Evolutionary conservation across 495 filamentous ascomycete species (phyloP), one percentile per base, ranked within the genome.

Genomic region (Cladorrhinum samala): DNA sequence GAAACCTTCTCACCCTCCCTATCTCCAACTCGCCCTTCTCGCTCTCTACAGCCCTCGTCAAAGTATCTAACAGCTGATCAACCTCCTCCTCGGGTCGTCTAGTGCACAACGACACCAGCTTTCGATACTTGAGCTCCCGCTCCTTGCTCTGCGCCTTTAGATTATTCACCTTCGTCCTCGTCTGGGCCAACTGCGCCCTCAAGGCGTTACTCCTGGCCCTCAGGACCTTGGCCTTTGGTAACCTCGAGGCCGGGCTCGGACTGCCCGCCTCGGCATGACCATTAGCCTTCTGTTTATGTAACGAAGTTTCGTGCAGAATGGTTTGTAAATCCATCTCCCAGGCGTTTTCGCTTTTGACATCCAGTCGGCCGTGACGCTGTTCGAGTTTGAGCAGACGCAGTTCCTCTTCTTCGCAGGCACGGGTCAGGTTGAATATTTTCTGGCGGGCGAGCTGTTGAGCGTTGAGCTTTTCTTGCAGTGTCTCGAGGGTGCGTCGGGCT

Each of bases 31-130:
- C 83, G 3, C 77, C 78, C 39, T 76, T 75, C 59, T 92, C 88
- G 57, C 83, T 88, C 66, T 89, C 85, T 8, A 92, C 82, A 13
- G 88, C 88, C 44, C 75, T 67, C 39, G 85, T 71, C 23, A 92
- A 64, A 9, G 73, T 76, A 51, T 79, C 80, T 1, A 89, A 56
- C 46, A 81, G 62, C n/a, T 68, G 71, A 50, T 91, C 88, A 1
- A 91, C 80, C 51, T 80, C 74, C 8, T 68, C 68, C 51, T 87
- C 84, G 6, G 75, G 72, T 11, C 87, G 77, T 3, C 77, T 77
- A 9, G 85, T 88, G 68, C 86, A 89, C 21, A 90, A 62, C 43
- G 76, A 74, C 24, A 92, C 82, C 7, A 91, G 78, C 50, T 77
- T 80, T 16, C 86, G 75, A 60, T 89, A 89, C 65, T 83, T 80